Conservation (phyloP, 441 rosid genomes). For the Hypseocharis bilobata region DNA sequence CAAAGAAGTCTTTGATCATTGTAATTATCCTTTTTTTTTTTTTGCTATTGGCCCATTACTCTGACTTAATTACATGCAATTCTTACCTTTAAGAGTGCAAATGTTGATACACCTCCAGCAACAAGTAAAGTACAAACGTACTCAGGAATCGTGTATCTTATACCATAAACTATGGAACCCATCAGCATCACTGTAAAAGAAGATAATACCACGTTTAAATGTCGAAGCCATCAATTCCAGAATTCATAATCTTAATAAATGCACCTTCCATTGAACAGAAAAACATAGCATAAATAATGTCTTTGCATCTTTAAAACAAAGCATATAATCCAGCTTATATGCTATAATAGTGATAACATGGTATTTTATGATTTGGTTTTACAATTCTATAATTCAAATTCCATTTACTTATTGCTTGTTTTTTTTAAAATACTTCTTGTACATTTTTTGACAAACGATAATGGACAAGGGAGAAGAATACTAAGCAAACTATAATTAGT, state of each 20-base stretch:
- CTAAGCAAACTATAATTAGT: background rate
- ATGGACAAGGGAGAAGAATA: background rate
- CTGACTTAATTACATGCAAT: background rate
- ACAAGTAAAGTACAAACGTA: conserved; percentile 75
- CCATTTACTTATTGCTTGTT: background rate
- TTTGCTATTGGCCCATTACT: background rate
- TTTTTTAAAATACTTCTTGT: background rate
- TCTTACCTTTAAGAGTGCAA: conserved; percentile 76
- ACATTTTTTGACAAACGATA: background rate
- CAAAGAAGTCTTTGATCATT: background rate
- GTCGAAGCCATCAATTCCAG: conserved; percentile 1
- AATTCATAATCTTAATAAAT: background rate
- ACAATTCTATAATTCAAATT: background rate
- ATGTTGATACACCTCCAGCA: conserved; percentile 82
- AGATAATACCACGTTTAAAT: conserved; percentile 2
- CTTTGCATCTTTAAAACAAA: background rate
- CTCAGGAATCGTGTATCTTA: conserved; percentile 66
- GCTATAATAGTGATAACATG: background rate
- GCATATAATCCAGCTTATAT: background rate
- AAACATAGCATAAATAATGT: background rate
- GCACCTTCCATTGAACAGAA: background rate
- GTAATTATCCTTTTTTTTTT: background rate
- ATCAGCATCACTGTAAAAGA: conserved; percentile 73
- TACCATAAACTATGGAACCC: conserved; percentile 80
- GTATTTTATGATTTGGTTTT: background rate